Conservation (phyloP, 176 grass and related monocot genomes). For the Alloteropsis semialata region DNA sequence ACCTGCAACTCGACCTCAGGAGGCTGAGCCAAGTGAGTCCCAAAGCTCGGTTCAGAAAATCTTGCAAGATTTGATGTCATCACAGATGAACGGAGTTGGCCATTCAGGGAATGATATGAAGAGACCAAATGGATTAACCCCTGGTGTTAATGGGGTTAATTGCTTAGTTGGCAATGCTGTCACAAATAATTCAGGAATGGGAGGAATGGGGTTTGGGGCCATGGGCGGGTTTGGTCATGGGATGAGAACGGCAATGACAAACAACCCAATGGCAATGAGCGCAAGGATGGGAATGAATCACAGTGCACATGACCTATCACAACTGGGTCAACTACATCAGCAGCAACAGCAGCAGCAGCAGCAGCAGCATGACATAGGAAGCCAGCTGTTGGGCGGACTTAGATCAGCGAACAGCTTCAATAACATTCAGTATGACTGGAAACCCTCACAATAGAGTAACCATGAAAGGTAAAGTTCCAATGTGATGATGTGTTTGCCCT, state of each 20-base stretch:
- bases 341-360: constrained; percentile 70
- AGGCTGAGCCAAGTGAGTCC: constrained; percentile 70
- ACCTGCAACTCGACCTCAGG: constrained; percentile 42
- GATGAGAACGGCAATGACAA: constrained; percentile 47
- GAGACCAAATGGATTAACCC: constrained; percentile 54
- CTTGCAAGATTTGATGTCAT: constrained; percentile 88
- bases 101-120: constrained; percentile 50
- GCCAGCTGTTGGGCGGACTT: constrained; percentile 67
- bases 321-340: constrained; percentile 61
- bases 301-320: constrained; percentile 57
- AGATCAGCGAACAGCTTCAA: constrained; percentile 78
- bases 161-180: constrained; percentile 56
- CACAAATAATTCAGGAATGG: constrained; percentile 48
- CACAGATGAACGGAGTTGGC: constrained; percentile 62
- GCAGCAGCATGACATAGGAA: constrained; percentile 80
- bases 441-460: constrained; percentile 64
- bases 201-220: constrained; percentile 55
- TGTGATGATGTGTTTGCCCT: constrained; percentile 24
- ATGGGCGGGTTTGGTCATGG: constrained; percentile 48
- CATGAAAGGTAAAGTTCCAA: constrained; percentile 12
- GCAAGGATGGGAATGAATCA: constrained; percentile 73
- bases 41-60: constrained; percentile 91
- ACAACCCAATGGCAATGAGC: constrained; percentile 63
- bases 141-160: constrained; percentile 55
- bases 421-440: constrained; percentile 93